Evolutionary conservation across 1,284 basidiomycete genomes (phyloP), one percentile per base, ranked within the genome.

Genomic region (Jaminaea rosea): DNA sequence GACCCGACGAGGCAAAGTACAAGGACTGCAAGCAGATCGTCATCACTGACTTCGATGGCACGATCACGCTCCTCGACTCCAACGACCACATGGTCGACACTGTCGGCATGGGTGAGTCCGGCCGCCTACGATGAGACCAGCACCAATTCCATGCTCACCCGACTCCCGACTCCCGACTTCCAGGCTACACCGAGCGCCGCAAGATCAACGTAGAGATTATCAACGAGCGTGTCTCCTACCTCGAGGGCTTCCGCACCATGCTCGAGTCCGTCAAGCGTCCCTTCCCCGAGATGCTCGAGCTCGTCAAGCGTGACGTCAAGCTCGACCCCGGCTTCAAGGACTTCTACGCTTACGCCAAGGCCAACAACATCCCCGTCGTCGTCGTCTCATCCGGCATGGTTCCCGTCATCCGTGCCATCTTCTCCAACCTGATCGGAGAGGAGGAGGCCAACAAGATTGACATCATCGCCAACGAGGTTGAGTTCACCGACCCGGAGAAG

Each of bases 61-160:
- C 66, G 45, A 66, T 70, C 46, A 66, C 67, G 42, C 59, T 66
- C 23, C 57, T 65, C 36, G 70, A 73, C 59, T 71, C 68, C 31
- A 73, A 73, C 50, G 70, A 73, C 59, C 67, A 72, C 63, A 73
- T 73, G 70, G 69, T 73, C 53, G 70, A 73, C 59, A 68, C 62
- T 13, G 59, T 62, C 50, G 70, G 70, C 39, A 73, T 73, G 70
- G 70, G n/a, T n/a, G n/a, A n/a, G n/a, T n/a, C n/a, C n/a, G n/a
- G n/a, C n/a, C 65, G 48, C n/a, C n/a, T n/a, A n/a, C n/a, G n/a
- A n/a, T n/a, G n/a, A n/a, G n/a, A n/a, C n/a, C n/a, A n/a, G n/a
- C n/a, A n/a, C n/a, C n/a, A n/a, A n/a, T n/a, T n/a, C n/a, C n/a
- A n/a, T n/a, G n/a, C n/a, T n/a, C n/a, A n/a, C n/a, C n/a, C n/a